Evolutionary conservation across 2,329 filamentous ascomycete genomes (phyloP).

Genomic region (Trichophyton equinum): DNA sequence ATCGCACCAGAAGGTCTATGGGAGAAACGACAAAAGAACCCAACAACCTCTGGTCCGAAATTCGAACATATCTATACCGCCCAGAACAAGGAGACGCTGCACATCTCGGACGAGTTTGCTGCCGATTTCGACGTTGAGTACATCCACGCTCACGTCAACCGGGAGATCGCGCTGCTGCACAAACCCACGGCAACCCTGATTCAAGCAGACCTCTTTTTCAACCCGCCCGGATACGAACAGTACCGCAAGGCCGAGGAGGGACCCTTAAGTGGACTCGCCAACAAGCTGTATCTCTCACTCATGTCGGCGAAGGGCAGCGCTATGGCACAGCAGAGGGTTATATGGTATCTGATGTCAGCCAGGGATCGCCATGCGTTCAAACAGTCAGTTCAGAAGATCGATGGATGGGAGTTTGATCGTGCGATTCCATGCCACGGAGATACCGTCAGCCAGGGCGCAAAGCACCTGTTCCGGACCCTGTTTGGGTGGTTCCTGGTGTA

Average conservation of each 20-base stretch:
- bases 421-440: conserved; percentile 92
- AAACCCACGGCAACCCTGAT: conserved; percentile 68
- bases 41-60: conserved; percentile 42
- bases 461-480: conserved; percentile 62
- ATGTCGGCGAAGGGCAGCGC: conserved; percentile 47
- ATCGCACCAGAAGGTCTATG: conserved; percentile 72
- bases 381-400: conserved; percentile 55
- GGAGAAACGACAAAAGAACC: conserved; percentile 60
- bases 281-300: conserved; percentile 44
- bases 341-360: conserved; percentile 60
- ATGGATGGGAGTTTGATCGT: conserved; percentile 69
- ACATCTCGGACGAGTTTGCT: conserved; percentile 67
- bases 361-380: conserved; percentile 57
- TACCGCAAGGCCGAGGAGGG: conserved; percentile 50
- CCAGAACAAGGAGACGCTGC: conserved; percentile 38
- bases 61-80: conserved; percentile 58
- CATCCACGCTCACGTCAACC: conserved; percentile 65
- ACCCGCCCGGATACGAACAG: conserved; percentile 77
- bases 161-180: conserved; percentile 80
- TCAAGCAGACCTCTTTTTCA: conserved; percentile 84
- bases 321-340: conserved; percentile 64
- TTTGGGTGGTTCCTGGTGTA: conserved; percentile 66
- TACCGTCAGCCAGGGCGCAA: conserved; percentile 61
- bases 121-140: conserved; percentile 77
- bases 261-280: conserved; percentile 46